Evolutionary conservation across 2,329 filamentous ascomycete genomes (phyloP).

Genomic region (Raffaelea albimanens): DNA sequence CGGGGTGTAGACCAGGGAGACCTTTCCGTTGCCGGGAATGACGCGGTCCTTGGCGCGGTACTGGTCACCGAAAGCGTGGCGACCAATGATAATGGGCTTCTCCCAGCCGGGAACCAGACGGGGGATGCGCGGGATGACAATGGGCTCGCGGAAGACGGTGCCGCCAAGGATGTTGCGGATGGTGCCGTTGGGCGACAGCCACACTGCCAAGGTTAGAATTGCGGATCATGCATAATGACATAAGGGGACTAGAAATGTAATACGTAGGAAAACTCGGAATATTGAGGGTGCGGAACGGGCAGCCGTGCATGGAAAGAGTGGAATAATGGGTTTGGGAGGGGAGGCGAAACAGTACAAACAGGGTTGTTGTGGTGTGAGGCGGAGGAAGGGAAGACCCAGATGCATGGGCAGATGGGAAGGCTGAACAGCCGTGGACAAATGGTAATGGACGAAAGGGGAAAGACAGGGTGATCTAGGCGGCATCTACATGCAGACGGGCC

Average conservation of each 20-base stretch:
- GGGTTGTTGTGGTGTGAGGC: too few relatives aligned
- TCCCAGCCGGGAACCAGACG: constrained; percentile 95
- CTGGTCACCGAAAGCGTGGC: constrained; percentile 97
- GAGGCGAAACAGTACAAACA: too few relatives aligned
- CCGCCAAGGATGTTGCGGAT: constrained; percentile 70
- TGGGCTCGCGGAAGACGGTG: constrained; percentile 98
- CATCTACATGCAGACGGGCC: too few relatives aligned
- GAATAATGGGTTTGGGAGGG: too few relatives aligned
- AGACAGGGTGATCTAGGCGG: too few relatives aligned
- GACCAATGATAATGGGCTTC: constrained; percentile 97
- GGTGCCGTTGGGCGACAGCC: constrained; percentile 94
- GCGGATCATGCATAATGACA: too few relatives aligned
- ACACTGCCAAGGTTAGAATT: constrained; percentile 52
- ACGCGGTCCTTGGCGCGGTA: constrained; percentile 94
- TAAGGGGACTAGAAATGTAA: too few relatives aligned
- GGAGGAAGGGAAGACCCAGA: too few relatives aligned
- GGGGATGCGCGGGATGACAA: constrained; percentile 88
- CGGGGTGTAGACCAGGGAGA: constrained; percentile 92
- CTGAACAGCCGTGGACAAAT: background rate
- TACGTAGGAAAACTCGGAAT: too few relatives aligned
- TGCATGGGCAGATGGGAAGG: too few relatives aligned
- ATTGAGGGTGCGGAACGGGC: too few relatives aligned
- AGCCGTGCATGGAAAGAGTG: too few relatives aligned
- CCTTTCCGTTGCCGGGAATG: constrained; percentile 71
- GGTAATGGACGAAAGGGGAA: background rate